Evolutionary conservation across 345 rosid genomes (phyloP).

Genomic region (Hypericum androsaemum): DNA sequence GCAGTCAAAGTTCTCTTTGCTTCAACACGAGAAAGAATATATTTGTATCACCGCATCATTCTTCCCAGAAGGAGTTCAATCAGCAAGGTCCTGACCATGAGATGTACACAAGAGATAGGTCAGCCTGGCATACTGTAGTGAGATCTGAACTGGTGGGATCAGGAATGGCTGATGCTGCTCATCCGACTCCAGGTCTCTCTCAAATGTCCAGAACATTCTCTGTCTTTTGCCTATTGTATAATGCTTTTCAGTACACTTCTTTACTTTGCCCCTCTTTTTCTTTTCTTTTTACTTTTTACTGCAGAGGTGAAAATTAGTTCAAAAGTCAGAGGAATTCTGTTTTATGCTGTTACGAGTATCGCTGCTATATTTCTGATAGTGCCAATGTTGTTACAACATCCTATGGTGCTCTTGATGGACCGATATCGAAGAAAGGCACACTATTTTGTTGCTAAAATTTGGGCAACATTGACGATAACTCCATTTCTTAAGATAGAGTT

Average conservation of each 20-base stretch:
- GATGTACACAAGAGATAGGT: conserved; percentile 17
- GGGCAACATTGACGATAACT: conserved; percentile 53
- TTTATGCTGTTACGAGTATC: conserved; percentile 48
- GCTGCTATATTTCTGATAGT: conserved; percentile 54
- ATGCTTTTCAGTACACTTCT: not conserved
- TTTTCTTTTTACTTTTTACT: conserved; percentile 10
- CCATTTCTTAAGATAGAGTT: conserved; percentile 47
- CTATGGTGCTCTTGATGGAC: conserved; percentile 66
- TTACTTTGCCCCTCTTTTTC: conserved; percentile 1
- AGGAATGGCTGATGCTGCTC: conserved; percentile 38
- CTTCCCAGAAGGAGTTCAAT: conserved; percentile 19
- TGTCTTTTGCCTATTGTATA: not conserved
- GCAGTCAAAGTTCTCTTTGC: conserved; percentile 22
- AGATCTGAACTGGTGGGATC: conserved; percentile 60
- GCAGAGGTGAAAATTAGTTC: conserved; percentile 51
- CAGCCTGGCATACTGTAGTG: conserved; percentile 22
- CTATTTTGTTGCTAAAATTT: conserved; percentile 54
- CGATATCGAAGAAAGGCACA: conserved; percentile 64
- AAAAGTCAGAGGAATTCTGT: conserved; percentile 71
- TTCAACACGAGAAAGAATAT: conserved; percentile 21
- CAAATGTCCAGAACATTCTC: not conserved
- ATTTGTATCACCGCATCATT: conserved; percentile 16
- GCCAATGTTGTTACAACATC: conserved; percentile 61
- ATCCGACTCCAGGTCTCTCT: conserved; percentile 50
- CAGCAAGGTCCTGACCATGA: conserved; percentile 18